Evolutionary conservation across 75 land plant genomes (phyloP).

Genomic region (Cupressus sempervirens): DNA sequence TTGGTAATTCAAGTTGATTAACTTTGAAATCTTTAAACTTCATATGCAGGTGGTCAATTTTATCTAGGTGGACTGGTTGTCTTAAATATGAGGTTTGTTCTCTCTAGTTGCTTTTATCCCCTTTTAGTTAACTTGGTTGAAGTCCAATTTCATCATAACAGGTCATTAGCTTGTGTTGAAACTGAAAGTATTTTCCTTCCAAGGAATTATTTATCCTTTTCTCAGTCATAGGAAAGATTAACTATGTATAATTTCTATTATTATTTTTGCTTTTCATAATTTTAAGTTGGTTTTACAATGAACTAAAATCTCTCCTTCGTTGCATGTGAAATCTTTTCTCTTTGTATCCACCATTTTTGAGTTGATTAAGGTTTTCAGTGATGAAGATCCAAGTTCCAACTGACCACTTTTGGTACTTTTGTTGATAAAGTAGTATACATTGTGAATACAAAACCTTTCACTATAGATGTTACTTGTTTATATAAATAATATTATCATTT

Average conservation of each 20-base stretch:
- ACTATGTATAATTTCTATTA: too few species aligned
- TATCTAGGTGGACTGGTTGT: conserved; percentile 84
- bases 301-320: not conserved
- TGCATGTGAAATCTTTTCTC: too few species aligned
- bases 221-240: not conserved
- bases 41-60: conserved; percentile 69
- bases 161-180: not conserved
- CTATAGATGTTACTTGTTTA: too few species aligned
- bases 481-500: too few species aligned
- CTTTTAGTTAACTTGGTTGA: not conserved
- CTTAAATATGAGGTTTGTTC: conserved; percentile 81
- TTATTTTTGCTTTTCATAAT: not conserved
- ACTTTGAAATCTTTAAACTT: not conserved
- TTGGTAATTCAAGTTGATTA: not conserved
- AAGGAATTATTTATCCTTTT: not conserved
- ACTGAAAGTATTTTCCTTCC: not conserved
- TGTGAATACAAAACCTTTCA: too few species aligned
- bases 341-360: too few species aligned
- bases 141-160: not conserved
- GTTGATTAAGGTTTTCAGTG: too few species aligned
- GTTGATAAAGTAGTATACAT: too few species aligned
- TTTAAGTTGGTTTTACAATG: not conserved
- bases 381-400: too few species aligned
- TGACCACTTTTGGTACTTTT: too few species aligned
- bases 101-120: not conserved